phyloP scores from a whole-genome alignment of 2,329 filamentous ascomycete genomes.

The Ophiosphaerella narmari region DNA sequence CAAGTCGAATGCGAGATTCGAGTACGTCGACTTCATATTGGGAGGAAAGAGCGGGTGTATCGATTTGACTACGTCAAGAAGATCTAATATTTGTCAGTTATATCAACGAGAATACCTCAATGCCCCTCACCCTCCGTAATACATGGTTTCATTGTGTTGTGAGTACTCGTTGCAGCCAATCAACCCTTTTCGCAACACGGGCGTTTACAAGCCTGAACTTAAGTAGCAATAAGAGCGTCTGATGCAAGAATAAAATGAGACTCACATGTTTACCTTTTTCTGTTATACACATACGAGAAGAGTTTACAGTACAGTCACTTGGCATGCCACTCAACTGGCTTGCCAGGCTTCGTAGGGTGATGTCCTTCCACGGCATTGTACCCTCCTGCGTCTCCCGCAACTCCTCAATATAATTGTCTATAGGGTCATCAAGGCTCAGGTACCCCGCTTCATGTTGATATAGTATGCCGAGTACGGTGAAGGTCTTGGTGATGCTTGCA shows the following conservation, averaged over 20 bases:
- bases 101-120: not conserved
- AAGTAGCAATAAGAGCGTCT: conserved; percentile 30
- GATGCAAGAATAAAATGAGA: conserved; percentile 32
- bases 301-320: conserved; percentile 39
- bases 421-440: conserved; percentile 41
- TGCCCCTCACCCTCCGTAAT: conserved; percentile 16
- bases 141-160: conserved; percentile 25
- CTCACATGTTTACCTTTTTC: conserved; percentile 32
- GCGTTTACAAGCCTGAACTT: conserved; percentile 38
- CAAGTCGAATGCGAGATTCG: conserved; percentile 49
- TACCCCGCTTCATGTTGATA: conserved; percentile 41
- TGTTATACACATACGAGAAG: conserved; percentile 11
- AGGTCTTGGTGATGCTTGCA: conserved; percentile 44
- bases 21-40: conserved; percentile 50
- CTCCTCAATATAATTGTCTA: conserved; percentile 41
- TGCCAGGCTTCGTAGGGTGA: conserved; percentile 49
- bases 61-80: conserved; percentile 38
- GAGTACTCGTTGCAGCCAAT: conserved; percentile 44
- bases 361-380: conserved; percentile 47
- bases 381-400: conserved; percentile 34
- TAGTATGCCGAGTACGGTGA: conserved; percentile 40
- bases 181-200: conserved; percentile 36
- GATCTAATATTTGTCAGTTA: conserved; percentile 27
- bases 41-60: conserved; percentile 47
- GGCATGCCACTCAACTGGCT: conserved; percentile 51